Percentiles rank a stretch among this genome's conserved stretches.
Evolutionary conservation across 2,329 filamentous ascomycete species (phyloP).

Genomic region (Hypomyces perniciosus): DNA sequence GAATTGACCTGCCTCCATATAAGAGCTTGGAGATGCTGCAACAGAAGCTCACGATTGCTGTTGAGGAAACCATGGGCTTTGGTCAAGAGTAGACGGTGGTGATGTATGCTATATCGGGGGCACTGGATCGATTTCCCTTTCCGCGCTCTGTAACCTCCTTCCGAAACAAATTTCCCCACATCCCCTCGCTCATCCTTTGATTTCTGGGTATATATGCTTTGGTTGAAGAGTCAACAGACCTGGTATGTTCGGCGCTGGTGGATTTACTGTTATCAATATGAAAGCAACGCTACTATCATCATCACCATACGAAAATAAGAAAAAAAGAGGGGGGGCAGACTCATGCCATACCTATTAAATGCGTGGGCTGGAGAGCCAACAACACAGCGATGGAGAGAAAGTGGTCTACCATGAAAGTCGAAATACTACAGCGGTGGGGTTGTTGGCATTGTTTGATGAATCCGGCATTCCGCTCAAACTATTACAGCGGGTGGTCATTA

Average conservation of each 20-base stretch:
- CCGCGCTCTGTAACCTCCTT: slow-evolving; percentile 2
- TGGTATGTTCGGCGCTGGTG: slow-evolving; percentile 28
- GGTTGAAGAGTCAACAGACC: slow-evolving; percentile 25
- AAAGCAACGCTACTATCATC: slow-evolving; percentile 8
- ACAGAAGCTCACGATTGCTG: slow-evolving; percentile 88
- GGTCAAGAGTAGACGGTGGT: slow-evolving; percentile 72
- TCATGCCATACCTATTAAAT: neutral
- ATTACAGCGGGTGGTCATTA: neutral
- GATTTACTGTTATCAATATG: slow-evolving; percentile 14
- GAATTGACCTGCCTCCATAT: slow-evolving; percentile 89
- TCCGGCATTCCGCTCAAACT: neutral
- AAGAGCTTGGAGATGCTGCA: slow-evolving; percentile 81
- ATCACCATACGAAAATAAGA: neutral
- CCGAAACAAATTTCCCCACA: neutral
- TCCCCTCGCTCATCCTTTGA: slow-evolving; percentile 14
- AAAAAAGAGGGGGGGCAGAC: neutral
- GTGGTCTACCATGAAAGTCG: neutral
- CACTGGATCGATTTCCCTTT: slow-evolving; percentile 1
- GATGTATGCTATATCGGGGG: slow-evolving; percentile 8
- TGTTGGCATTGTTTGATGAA: neutral
- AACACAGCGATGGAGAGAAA: neutral
- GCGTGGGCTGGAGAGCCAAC: neutral
- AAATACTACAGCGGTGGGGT: neutral
- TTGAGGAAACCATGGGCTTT: slow-evolving; percentile 98
- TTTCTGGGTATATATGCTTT: slow-evolving; percentile 28